Base-by-base conservation (phyloP, 1,284 basidiomycete species). In the Vanrija sp. region DNA sequence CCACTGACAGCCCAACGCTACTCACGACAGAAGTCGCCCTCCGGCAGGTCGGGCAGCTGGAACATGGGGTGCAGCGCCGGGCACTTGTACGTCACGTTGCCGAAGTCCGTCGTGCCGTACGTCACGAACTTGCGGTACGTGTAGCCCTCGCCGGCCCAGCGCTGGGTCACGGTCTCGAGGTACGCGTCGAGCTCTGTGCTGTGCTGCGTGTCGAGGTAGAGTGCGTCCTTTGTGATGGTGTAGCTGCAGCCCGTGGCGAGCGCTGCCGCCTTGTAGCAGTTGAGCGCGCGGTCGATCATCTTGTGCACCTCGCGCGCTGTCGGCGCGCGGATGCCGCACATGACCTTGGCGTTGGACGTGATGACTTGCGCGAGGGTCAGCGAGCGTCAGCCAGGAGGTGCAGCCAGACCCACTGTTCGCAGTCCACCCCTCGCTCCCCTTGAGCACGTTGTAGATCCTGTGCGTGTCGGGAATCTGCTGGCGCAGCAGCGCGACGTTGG, bases 401-500 rank as follows among this genome's bases (percentile, higher is more conserved):
- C 25, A 18, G n/a, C 14, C 6, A 0, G 1, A 56, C 57, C 16
- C 47, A 62, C 62, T 54, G 53, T 68, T 63, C 15, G 56, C 36
- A 6, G 55, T 56, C 65, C 64, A 63, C 36, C 53, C 51, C 42
- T 70, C 64, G 38, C 59, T 56, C 10, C 71, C 74, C 45, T 64
- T 56, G 59, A 78, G 73, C 42, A 55, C 53, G 47, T 51, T 62
- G 51, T 75, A 73, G n/a, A 75, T 64, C n/a, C 73, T 38, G 38
- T 54, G 35, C 20, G 47, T 55, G 8, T 53, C 49, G 8, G 46
- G 49, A 24, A 64, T 57, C 61, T 78, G 77, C 62, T 79, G 78
- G 3, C 78, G 66, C 18, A 79, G 64, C 0, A 68, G 68, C 16
- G 71, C 68, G 51, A 79, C 66, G 56, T 72, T 75, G 49, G 53